These are phyloP conservation scores for Mariannaea elegans DNA, from an alignment of 2,329 filamentous ascomycete genomes.

Conservation along the genomic window DNA sequence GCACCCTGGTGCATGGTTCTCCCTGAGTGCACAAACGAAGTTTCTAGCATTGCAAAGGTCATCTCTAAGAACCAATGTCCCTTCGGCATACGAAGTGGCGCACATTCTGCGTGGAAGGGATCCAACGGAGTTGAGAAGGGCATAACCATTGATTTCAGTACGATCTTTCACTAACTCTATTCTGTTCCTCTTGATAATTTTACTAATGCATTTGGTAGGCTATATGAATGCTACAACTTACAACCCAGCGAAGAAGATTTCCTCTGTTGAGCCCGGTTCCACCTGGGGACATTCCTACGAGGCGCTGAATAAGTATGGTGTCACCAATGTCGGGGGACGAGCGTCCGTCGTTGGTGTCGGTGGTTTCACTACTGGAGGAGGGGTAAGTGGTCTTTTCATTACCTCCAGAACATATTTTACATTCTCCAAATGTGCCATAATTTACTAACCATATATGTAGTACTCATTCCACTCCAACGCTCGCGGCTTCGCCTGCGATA, in stretches of 20 bases:
- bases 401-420: not conserved
- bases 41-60: conserved; percentile 34
- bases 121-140: conserved; percentile 41
- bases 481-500: conserved; percentile 53
- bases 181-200: no score
- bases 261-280: conserved; percentile 49
- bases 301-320: conserved; percentile 41
- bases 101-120: conserved; percentile 44
- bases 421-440: not conserved
- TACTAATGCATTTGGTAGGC: not conserved
- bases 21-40: conserved; percentile 36
- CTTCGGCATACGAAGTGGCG: conserved; percentile 45
- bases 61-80: conserved; percentile 35
- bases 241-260: conserved; percentile 39
- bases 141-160: conserved; percentile 42
- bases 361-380: conserved; percentile 41
- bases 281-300: conserved; percentile 49
- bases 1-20: conserved; percentile 43
- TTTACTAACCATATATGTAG: not conserved
- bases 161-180: not conserved
- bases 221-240: conserved; percentile 45
- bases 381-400: conserved; percentile 18
- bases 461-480: conserved; percentile 43
- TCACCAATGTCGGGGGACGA: conserved; percentile 55
- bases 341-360: conserved; percentile 45